These are phyloP conservation scores for Straminergon stramineum DNA, from an alignment of 225 moss, liverwort and hornwort genomes.

Conservation along the genomic window DNA sequence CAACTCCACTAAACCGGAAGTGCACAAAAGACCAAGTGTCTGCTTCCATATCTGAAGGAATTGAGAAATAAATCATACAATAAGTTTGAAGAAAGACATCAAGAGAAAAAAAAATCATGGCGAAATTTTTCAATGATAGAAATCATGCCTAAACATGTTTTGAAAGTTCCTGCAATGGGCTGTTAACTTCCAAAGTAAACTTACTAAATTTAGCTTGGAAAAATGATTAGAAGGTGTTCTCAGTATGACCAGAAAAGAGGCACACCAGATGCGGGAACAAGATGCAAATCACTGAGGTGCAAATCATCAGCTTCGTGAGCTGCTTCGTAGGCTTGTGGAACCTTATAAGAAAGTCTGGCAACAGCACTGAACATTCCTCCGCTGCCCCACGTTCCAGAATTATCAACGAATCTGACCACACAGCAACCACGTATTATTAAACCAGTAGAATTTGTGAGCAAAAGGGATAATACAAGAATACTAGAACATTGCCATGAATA, in stretches of 20 bases:
- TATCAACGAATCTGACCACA: constrained; percentile 64
- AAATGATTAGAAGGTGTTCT: neutral
- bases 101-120: neutral
- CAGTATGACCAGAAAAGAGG: neutral
- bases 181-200: neutral
- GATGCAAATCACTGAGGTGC: constrained; percentile 71
- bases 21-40: neutral
- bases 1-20: neutral
- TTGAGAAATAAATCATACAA: neutral
- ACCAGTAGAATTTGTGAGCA: neutral
- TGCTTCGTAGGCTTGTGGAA: constrained; percentile 60
- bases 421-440: neutral
- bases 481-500: neutral
- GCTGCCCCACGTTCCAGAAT: constrained; percentile 79
- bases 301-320: constrained; percentile 68
- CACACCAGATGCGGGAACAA: constrained; percentile 50
- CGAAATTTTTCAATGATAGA: neutral
- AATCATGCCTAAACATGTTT: neutral
- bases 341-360: constrained; percentile 32
- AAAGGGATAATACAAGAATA: neutral
- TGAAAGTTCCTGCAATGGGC: neutral
- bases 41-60: neutral
- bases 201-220: neutral
- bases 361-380: constrained; percentile 78
- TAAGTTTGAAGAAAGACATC: neutral